Base-by-base conservation (phyloP, 2,329 filamentous ascomycete species). In the Trichophyton rubrum region DNA sequence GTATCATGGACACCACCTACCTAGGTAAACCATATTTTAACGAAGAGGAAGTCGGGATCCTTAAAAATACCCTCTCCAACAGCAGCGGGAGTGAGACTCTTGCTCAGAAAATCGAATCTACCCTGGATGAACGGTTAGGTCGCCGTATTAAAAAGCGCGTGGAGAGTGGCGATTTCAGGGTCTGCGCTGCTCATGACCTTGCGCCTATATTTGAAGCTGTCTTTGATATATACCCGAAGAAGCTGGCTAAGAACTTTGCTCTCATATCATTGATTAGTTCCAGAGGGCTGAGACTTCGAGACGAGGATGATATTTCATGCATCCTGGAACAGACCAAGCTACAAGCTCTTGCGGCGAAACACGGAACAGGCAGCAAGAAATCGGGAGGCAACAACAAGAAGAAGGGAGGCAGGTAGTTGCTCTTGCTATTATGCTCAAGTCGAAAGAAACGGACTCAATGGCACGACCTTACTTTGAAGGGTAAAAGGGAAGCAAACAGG, bases 101-200 rank as follows among this genome's bases (percentile, higher is more conserved):
- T 33, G 45, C 40, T 24, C 58, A 59, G 45, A 45, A 51, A 49
- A 59, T 51, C 38, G 30, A 45, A 59, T 45, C 41, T 49, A 47
- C 41, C 9, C 45, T 59, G 38, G 40, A 59, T 30, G 38, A 59
- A 49, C 40, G 45, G 13, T 33, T 59, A 17, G 62, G 68, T 56
- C 63, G 67, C 17, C 62, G 69, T 9, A 67, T 67, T 35, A 70
- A 71, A 60, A 71, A 70, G 61, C 62, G 69, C 1, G 61, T 64
- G 5, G 66, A 68, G 17, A 71, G 64, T 7, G 63, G 63, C 0
- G 69, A 72, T 55, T 72, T 67, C 61, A 62, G 68, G 1, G 63
- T 72, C n/a, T 73, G 70, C 57, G 67, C 71, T n/a, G 70, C 70
- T 2, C 70, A 73, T 60, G 70, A 73, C 62, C 55, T 73, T 43